Evolutionary conservation across 139 green algal genomes (phyloP), one percentile per base, ranked within the genome.

Genomic region (Auxenochlorella pyrenoidosa): DNA sequence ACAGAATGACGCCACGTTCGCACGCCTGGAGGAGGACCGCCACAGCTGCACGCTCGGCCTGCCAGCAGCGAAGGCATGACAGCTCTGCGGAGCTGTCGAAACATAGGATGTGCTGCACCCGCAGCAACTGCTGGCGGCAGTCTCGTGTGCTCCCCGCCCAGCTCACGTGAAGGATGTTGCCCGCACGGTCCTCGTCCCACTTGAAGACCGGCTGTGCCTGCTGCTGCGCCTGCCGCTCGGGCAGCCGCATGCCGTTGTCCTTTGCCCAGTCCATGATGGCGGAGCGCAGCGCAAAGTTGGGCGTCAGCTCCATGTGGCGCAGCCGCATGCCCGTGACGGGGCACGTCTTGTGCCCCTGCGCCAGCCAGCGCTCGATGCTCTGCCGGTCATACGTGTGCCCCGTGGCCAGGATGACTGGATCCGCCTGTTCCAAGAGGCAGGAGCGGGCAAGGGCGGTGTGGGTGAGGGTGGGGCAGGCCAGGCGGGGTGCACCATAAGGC

Each of bases 351-450:
- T 98, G 94, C 47, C 96, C 96, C 70, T 98, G 94, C 32, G 90
- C 89, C 40, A 99, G 86, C 97, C 97, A 99, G 19, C 92, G 94
- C 86, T 98, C 93, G 63, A 99, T 98, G 92, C 93, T 88, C 24
- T 41, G 41, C 38, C 95, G 89, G 90, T 99, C 97, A 83, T 99
- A 99, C 18, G 95, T 98, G 86, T 99, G 96, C 0, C 97, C 97
- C 2, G 97, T 99, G 18, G 96, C 96, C 8, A 99, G 92, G 90
- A 99, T 97, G 18, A 99, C 96, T 6, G 97, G 97, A 77, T 99
- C 96, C 19, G 87, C 47, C 84, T 88, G 68, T 47, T 6, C 54
- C 54, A 4, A 34, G 51, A 4, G 38, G 40, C 47, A 54, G 10
- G 47, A 4, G 15, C 24, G 22, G 24, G 18, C 24, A 63, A 24